phyloP scores from a whole-genome alignment of 1,139 yeast genomes.

The Geotrichum restrictum region DNA sequence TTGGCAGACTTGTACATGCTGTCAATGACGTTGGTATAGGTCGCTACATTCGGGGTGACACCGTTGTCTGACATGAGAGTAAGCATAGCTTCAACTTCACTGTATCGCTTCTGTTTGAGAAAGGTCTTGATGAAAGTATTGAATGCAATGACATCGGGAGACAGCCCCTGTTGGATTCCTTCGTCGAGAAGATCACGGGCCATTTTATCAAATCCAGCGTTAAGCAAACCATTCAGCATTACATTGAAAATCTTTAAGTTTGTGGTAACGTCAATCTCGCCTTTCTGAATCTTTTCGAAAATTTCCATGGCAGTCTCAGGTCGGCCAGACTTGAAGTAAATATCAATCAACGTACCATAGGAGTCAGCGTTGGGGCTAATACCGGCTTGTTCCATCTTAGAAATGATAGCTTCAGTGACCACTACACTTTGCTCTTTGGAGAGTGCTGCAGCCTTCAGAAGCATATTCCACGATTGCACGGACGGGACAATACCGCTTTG shows the following conservation, averaged over 20 bases:
- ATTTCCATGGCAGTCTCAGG: slow-evolving; percentile 36
- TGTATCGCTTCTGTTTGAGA: slow-evolving; percentile 34
- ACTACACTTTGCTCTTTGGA: slow-evolving; percentile 33
- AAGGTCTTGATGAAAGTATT: slow-evolving; percentile 42
- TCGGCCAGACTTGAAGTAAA: slow-evolving; percentile 36
- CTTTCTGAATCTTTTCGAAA: slow-evolving; percentile 29
- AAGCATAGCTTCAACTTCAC: slow-evolving; percentile 39
- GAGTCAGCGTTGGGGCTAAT: slow-evolving; percentile 43
- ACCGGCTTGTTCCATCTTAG: slow-evolving; percentile 38
- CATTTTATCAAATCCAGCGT: slow-evolving; percentile 28
- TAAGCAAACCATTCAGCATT: slow-evolving; percentile 37
- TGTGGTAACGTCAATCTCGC: slow-evolving; percentile 26
- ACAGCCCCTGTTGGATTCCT: slow-evolving; percentile 34
- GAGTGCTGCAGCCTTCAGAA: slow-evolving; percentile 44
- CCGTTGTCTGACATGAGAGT: slow-evolving; percentile 39
- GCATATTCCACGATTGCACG: slow-evolving; percentile 45
- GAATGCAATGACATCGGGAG: slow-evolving; percentile 41
- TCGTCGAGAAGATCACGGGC: slow-evolving; percentile 36
- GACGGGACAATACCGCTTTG: slow-evolving; percentile 35
- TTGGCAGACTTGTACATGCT: slow-evolving; percentile 49
- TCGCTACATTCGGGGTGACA: slow-evolving; percentile 59
- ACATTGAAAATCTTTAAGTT: slow-evolving; percentile 36
- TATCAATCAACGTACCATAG: slow-evolving; percentile 39
- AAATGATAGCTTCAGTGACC: slow-evolving; percentile 41
- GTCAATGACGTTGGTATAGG: slow-evolving; percentile 63